A percentile compares a stretch with the other conserved stretches of the same genome.
phyloP scores from a whole-genome alignment of 768 basidiomycete species.

The Suillus subluteus region DNA sequence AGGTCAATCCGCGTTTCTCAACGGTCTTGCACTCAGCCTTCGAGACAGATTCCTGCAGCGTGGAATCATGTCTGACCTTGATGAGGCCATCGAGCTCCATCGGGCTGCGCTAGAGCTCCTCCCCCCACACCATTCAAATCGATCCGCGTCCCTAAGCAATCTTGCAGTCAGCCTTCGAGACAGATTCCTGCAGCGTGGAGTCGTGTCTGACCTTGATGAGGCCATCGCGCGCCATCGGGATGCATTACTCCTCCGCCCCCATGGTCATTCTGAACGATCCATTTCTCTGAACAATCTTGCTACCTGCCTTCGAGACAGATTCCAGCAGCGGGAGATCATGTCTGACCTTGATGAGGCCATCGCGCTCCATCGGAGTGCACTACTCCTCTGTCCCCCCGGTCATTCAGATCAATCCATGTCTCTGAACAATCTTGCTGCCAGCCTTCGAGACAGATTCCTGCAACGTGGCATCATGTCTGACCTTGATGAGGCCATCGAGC shows the following conservation, averaged over 20 bases:
- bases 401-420: not conserved
- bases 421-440: not conserved
- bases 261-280: not conserved
- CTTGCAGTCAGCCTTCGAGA: not conserved
- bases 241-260: conserved; percentile 3
- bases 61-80: not conserved
- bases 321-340: not conserved
- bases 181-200: not conserved
- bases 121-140: not conserved
- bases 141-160: not conserved
- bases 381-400: not conserved
- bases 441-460: not conserved
- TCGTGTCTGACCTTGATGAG: conserved; percentile 19
- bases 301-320: conserved; percentile 12
- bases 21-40: not conserved
- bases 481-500: not conserved
- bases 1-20: not conserved
- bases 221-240: conserved; percentile 10
- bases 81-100: not conserved
- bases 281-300: conserved; percentile 19
- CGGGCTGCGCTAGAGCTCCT: not conserved
- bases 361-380: not conserved
- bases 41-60: not conserved
- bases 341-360: conserved; percentile 22
- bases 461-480: not conserved